Evolutionary conservation across 2,329 filamentous ascomycete genomes (phyloP), one percentile per base, ranked within the genome.

Genomic region (Cladophialophora yegresii): DNA sequence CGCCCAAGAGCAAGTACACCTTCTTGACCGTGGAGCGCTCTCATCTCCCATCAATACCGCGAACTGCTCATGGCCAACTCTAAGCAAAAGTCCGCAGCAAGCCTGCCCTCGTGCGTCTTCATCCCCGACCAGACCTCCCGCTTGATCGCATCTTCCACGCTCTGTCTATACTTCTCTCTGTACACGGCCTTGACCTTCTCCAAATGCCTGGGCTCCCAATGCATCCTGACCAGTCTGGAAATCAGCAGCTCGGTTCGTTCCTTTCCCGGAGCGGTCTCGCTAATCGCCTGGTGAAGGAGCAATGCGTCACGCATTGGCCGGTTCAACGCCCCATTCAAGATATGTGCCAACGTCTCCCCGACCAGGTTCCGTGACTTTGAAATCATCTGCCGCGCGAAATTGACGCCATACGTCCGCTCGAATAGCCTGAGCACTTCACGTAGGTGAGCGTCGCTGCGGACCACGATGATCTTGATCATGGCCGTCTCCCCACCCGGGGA

Each of bases 291-390:
- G 77, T 96, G 88, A 1, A 99, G 82, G 2, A 98, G 87, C 43
- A 97, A 84, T 2, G 93, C 92, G 76, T 98, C 95, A 61, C 95
- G 91, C 67, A 96, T 92, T 5, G 95, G 93, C 64, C 90, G 90
- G 80, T 98, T 98, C 80, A 98, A 96, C 63, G 96, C 88, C 72
- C 95, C 95, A 78, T 98, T 97, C 73, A 99, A 88, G 71, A 98
- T 91, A 77, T 98, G 95, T 0, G 92, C 91, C 43, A 98, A 87
- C 22, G 96, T 87, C 80, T 99, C 95, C 69, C 95, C 95, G 64
- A 98, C 93, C 22, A 99, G 82, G 75, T 98, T 98, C 23, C 88
- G 89, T 70, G 91, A 96, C 82, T 95, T 96, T 74, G 86, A 86
- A 72, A 98, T 85, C 72, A 93, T 92, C 66, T 93, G 92, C 54